Evolutionary conservation across 2,329 filamentous ascomycete species (phyloP), one percentile per base, ranked within the genome.

Genomic region (Alternaria angustiovoidea): DNA sequence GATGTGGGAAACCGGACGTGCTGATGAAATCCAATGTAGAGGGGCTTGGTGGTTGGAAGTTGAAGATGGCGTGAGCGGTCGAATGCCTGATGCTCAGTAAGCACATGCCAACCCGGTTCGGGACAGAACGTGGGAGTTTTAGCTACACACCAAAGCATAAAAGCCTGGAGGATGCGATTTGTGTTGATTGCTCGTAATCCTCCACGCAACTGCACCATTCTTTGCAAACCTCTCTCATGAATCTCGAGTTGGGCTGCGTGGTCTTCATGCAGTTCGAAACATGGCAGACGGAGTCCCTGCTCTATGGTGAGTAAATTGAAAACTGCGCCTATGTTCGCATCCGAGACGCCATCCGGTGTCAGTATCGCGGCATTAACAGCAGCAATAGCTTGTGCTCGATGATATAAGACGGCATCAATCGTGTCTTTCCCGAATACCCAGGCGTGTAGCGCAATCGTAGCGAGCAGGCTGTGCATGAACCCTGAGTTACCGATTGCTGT

Each of bases 51-150:
- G 69, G 65, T 48, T 75, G 69, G 38, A 79, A 76, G 3, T 70
- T 71, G 54, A 72, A 72, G 53, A 79, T 74, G 54, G 76, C 75
- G 65, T 78, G 75, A 49, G 74, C 75, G 22, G 76, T 78, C 51
- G 74, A 72, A 71, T 78, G 75, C 76, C 76, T 79, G 69, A 70
- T 72, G 70, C 71, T 77, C 72, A 76, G 75, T 78, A 72, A 78
- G 76, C 75, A 70, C 42, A 61, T 73, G 66, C 68, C 69, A 75
- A 66, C 55, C 69, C 66, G 44, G 30, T 69, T 68, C 61, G 54
- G 68, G 67, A 36, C 47, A 48, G 58, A 22, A 38, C 38, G 47
- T 58, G 42, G 48, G 59, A 57, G 60, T 34, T 38, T 34, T 42
- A 46, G 54, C 51, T 61, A 77, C 76, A 43, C 67, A 79, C 77